Percentiles rank a stretch among this genome's conserved stretches.
Evolutionary conservation across 805 yeast species (phyloP).

Genomic region (Candida sithepensis): DNA sequence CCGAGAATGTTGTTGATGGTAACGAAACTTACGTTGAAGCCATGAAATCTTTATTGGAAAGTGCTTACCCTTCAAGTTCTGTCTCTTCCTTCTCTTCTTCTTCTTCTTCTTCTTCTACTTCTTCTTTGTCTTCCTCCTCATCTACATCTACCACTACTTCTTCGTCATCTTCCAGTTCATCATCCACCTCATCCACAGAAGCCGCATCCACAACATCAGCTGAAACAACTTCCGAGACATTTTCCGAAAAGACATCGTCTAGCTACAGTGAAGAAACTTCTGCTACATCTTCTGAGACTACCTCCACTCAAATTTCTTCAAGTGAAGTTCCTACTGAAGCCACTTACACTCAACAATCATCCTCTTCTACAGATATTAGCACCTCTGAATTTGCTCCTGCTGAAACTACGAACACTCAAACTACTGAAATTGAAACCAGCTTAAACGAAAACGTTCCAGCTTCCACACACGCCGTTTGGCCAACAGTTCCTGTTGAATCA

Average conservation of each 20-base stretch:
- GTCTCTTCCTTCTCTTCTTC: constrained; percentile 4
- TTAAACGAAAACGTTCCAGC: too few relatives aligned
- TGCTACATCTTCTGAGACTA: constrained; percentile 8
- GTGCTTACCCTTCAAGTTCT: constrained; percentile 7
- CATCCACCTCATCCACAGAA: constrained; percentile 3
- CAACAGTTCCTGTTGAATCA: too few relatives aligned
- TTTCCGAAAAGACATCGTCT: constrained; percentile 6
- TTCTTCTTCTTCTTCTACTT: constrained; percentile 8
- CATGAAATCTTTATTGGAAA: constrained; percentile 23
- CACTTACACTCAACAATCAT: constrained; percentile 8
- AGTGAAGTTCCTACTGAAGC: constrained; percentile 9
- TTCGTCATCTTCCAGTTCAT: too few relatives aligned
- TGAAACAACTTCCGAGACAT: constrained; percentile 7
- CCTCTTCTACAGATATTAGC: constrained; percentile 13
- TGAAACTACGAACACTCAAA: neutral
- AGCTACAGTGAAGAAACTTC: too few relatives aligned
- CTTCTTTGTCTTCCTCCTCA: constrained; percentile 8
- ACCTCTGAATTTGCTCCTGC: too few relatives aligned
- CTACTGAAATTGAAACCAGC: too few relatives aligned
- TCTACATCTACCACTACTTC: constrained; percentile 7
- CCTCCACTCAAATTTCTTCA: neutral
- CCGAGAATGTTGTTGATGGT: constrained; percentile 41
- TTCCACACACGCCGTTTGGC: too few relatives aligned
- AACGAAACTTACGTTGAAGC: constrained; percentile 35
- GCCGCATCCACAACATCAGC: constrained; percentile 11